Evolutionary conservation across 2,329 filamentous ascomycete species (phyloP).

Genomic region (Aspergillus aculeatinus): DNA sequence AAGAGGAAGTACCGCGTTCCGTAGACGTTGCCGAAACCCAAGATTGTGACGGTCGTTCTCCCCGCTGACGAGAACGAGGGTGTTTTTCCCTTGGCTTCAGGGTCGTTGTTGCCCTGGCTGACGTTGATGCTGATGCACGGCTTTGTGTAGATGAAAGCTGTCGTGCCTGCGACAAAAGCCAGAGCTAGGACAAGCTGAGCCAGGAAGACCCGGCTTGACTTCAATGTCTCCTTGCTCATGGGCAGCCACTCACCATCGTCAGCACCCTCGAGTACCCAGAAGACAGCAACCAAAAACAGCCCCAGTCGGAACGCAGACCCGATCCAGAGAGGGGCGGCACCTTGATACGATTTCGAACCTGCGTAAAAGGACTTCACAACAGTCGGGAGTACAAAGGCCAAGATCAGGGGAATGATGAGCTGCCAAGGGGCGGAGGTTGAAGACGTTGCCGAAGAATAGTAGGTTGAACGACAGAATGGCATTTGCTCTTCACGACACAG

Average conservation of each 20-base stretch:
- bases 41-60: constrained; percentile 65
- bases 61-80: constrained; percentile 25
- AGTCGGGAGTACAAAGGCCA: constrained; percentile 70
- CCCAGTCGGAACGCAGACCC: constrained; percentile 74
- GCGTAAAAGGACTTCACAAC: constrained; percentile 79
- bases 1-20: constrained; percentile 87
- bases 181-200: constrained; percentile 79
- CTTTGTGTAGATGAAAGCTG: constrained; percentile 80
- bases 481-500: constrained; percentile 98
- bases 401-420: constrained; percentile 72
- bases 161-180: constrained; percentile 77
- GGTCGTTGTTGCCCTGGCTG: constrained; percentile 46
- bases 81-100: constrained; percentile 45
- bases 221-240: constrained; percentile 62
- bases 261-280: constrained; percentile 87
- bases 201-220: constrained; percentile 71
- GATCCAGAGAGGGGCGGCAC: constrained; percentile 81
- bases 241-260: constrained; percentile 79
- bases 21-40: constrained; percentile 91
- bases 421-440: constrained; percentile 94
- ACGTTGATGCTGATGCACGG: constrained; percentile 75
- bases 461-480: constrained; percentile 92
- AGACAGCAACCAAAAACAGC: constrained; percentile 72
- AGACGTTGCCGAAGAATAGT: constrained; percentile 87
- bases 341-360: constrained; percentile 83